A percentile compares a stretch with the other conserved stretches of the same genome.
These are phyloP conservation scores for Boechera retrofracta DNA, from an alignment of 345 rosid genomes.

Conservation along the genomic window DNA sequence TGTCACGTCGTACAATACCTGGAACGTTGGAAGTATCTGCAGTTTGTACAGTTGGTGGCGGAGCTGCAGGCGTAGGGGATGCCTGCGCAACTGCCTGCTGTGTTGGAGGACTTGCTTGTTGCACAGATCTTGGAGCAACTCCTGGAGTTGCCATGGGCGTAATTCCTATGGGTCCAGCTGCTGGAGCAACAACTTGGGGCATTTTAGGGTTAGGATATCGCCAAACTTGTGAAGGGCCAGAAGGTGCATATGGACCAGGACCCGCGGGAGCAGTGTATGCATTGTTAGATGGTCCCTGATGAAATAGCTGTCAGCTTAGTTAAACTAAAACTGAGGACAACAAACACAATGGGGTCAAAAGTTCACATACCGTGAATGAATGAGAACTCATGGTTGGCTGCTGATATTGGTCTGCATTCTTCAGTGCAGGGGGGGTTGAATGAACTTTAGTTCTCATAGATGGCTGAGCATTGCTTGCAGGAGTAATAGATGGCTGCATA, in stretches of 20 bases:
- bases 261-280: constrained; percentile 60
- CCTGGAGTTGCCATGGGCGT: constrained; percentile 65
- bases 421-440: constrained; percentile 74
- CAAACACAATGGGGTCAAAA: constrained; percentile 12
- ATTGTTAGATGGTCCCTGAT: constrained; percentile 66
- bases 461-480: constrained; percentile 58
- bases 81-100: constrained; percentile 61
- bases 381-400: constrained; percentile 80
- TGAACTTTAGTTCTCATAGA: constrained; percentile 71
- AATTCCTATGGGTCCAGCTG: constrained; percentile 61
- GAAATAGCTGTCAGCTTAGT: constrained; percentile 27
- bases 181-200: constrained; percentile 66
- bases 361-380: constrained; percentile 72
- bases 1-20: constrained; percentile 53
- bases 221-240: constrained; percentile 56
- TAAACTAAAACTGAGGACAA: constrained; percentile 8
- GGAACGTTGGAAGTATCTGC: constrained; percentile 88
- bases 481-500: constrained; percentile 61
- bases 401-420: constrained; percentile 85
- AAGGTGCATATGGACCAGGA: constrained; percentile 57
- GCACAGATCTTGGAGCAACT: constrained; percentile 75
- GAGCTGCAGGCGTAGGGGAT: constrained; percentile 67
- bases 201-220: constrained; percentile 58
- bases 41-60: constrained; percentile 91
- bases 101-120: constrained; percentile 67